Evolutionary conservation across 176 grass and related monocot species (phyloP).

Genomic region (sorghum (Sorghum bicolor)): DNA sequence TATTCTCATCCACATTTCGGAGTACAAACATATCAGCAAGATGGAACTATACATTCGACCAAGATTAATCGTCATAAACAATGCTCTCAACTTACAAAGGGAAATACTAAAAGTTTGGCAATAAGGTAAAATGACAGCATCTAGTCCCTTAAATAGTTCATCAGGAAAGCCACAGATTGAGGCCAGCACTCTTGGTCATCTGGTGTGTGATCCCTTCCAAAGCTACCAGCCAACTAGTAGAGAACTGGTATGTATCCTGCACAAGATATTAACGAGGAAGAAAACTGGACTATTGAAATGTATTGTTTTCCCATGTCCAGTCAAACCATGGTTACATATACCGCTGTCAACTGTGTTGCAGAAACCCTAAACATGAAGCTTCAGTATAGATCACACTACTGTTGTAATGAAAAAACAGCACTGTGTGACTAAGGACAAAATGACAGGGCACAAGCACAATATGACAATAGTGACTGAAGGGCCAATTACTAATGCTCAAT

Average conservation of each 20-base stretch:
- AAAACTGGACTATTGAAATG: slow-evolving; percentile 2
- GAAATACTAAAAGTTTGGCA: neutral
- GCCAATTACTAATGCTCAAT: slow-evolving; percentile 36
- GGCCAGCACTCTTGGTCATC: slow-evolving; percentile 7
- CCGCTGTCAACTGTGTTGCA: neutral
- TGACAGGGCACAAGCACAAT: neutral
- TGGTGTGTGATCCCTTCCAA: neutral
- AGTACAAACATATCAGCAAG: neutral
- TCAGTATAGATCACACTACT: neutral
- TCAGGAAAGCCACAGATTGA: neutral
- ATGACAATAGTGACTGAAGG: slow-evolving; percentile 8
- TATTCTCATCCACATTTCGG: neutral
- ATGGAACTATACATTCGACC: slow-evolving; percentile 11
- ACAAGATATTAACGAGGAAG: slow-evolving; percentile 27
- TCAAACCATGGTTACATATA: slow-evolving; percentile 14
- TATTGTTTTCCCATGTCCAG: slow-evolving; percentile 19
- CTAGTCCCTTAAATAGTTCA: neutral
- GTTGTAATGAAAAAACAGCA: slow-evolving; percentile 22
- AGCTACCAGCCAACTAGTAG: slow-evolving; percentile 9
- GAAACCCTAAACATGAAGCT: slow-evolving; percentile 9
- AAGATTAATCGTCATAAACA: neutral
- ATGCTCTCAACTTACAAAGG: neutral
- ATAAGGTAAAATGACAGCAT: neutral
- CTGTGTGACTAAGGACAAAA: slow-evolving; percentile 2
- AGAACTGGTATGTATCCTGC: slow-evolving; percentile 33